Percentiles rank a stretch among this genome's conserved stretches.
Conservation (phyloP, 2,329 filamentous ascomycete genomes). For the Podosphaera fusca region DNA sequence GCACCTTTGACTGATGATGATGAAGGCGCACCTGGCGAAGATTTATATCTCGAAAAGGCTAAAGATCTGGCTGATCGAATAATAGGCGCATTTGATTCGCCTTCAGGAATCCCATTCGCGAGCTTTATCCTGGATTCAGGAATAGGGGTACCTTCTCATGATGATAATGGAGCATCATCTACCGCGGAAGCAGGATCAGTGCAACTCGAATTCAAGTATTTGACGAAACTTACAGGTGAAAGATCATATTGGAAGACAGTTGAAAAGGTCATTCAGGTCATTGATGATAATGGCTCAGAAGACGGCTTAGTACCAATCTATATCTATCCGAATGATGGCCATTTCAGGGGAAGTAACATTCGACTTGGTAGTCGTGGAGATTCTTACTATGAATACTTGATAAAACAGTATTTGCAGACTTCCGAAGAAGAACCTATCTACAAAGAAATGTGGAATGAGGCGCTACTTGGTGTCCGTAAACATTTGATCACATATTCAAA, state of each 20-base stretch:
- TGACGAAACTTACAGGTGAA: constrained; percentile 85
- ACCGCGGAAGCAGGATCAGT: constrained; percentile 83
- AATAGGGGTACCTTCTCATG: constrained; percentile 58
- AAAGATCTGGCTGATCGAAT: constrained; percentile 77
- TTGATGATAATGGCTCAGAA: constrained; percentile 57
- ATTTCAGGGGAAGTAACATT: constrained; percentile 67
- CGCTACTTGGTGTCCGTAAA: constrained; percentile 66
- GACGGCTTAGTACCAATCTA: constrained; percentile 85
- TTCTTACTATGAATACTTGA: constrained; percentile 96
- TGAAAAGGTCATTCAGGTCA: constrained; percentile 75
- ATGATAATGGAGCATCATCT: constrained; percentile 68
- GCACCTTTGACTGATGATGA: constrained; percentile 53
- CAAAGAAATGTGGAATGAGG: constrained; percentile 77
- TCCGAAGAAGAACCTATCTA: constrained; percentile 70
- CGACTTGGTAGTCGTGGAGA: constrained; percentile 83
- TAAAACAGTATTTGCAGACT: constrained; percentile 95
- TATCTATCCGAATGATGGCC: constrained; percentile 55
- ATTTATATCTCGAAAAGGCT: constrained; percentile 88
- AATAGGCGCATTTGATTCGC: constrained; percentile 67
- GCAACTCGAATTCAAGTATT: constrained; percentile 92
- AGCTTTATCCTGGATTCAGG: constrained; percentile 69
- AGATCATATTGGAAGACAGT: constrained; percentile 76
- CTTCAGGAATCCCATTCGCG: constrained; percentile 69
- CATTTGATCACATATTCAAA: constrained; percentile 78
- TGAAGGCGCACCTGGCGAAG: constrained; percentile 51